Base-by-base conservation (phyloP, 2,329 filamentous ascomycete species). In the Exophiala spinifera region DNA sequence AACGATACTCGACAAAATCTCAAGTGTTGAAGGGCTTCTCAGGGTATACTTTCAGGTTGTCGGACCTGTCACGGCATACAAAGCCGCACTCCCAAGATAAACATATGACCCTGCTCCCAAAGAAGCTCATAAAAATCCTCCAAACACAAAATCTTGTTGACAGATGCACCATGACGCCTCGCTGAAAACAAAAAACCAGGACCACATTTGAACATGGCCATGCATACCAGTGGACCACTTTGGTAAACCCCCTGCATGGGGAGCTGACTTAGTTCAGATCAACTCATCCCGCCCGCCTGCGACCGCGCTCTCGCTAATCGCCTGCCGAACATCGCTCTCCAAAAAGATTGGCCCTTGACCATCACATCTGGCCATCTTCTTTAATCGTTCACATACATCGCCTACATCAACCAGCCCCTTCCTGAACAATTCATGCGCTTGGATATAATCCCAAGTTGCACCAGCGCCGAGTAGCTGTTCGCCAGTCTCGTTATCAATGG, bases 361-460 rank as follows among this genome's bases (percentile, higher is more conserved):
- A 71, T 96, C 88, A 68, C 91, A 96, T 65, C 85, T 83, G 15
- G 89, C 88, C 64, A 82, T 75, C 15, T 79, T 77, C 74, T 89
- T 91, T 49, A 97, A 75, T 11, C 84, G 78, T 66, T 94, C 87
- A 68, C 87, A 91, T 28, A 96, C 88, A 67, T 87, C 81, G 34
- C 80, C 86, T 11, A 96, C 84, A 69, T 97, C 89, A 21, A 96
- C 85, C 17, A 89, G 76, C 0, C 91, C 90, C 44, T 81, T 80
- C 68, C 85, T 83, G 69, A 88, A 95, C 7, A 91, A 73, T 5
- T 88, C 83, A 70, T 96, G 89, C 49, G 76, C 79, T 66, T 95
- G 88, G 56, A 97, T 94, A 50, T 91, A 77, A 65, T 96, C 91
- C 92, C 92, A 97, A 0, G 91, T 87, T 1, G 89, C 88, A 15